Conservation (phyloP, 2,329 filamentous ascomycete genomes). For the Neofusicoccum umdonicola region DNA sequence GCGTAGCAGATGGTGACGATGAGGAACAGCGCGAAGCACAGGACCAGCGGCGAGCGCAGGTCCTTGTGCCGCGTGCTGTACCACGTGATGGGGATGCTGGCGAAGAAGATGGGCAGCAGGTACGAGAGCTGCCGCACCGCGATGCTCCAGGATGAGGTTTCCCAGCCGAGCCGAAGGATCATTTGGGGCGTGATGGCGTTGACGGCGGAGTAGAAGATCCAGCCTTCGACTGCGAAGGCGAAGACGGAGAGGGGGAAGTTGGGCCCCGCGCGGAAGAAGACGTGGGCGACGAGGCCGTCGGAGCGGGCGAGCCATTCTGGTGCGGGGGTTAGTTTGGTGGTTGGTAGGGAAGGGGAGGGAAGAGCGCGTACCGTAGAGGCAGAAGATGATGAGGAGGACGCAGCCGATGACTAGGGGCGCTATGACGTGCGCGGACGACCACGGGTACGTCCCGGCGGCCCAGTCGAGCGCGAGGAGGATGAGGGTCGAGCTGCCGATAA, state of each 20-base stretch:
- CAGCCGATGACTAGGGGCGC: constrained; percentile 40
- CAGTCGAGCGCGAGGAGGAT: constrained; percentile 40
- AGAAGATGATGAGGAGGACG: constrained; percentile 31
- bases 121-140: constrained; percentile 30
- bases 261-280: constrained; percentile 54
- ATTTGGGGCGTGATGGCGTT: constrained; percentile 33
- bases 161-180: constrained; percentile 32
- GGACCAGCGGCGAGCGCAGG: constrained; percentile 28
- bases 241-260: constrained; percentile 57
- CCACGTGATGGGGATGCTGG: constrained; percentile 26
- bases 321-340: neutral
- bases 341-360: neutral
- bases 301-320: constrained; percentile 55
- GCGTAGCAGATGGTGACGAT: constrained; percentile 28
- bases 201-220: constrained; percentile 50
- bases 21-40: constrained; percentile 31
- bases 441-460: constrained; percentile 34
- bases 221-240: constrained; percentile 58
- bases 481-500: constrained; percentile 34
- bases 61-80: constrained; percentile 31
- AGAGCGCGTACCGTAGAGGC: constrained; percentile 28
- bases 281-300: constrained; percentile 56
- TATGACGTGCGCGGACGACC: constrained; percentile 36
- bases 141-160: constrained; percentile 31
- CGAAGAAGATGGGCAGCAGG: constrained; percentile 26